Base-by-base conservation (phyloP, 225 moss, liverwort and hornwort species). In the Anthoceros angustus region DNA sequence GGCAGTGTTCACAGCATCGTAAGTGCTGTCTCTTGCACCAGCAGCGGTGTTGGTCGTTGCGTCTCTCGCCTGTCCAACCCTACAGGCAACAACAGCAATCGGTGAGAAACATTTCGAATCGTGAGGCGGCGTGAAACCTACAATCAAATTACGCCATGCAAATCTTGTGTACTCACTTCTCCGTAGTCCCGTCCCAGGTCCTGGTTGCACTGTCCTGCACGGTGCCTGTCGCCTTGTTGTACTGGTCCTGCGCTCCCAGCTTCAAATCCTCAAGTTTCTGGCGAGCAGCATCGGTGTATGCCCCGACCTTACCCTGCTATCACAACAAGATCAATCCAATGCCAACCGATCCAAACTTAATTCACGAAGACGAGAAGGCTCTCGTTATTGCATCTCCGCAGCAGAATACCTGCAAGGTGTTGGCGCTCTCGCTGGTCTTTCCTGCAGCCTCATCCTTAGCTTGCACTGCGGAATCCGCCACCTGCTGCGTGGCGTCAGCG, bases 391-490 rank as follows among this genome's bases (percentile, higher is more conserved):
- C 12, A 48, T 12, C 46, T 18, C 14, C 18, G 46, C 46, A 48
- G 46, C 46, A 2, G 2, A 5, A 48, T 15, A 55, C 55, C 55
- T 55, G 55, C 18, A 23, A 5, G 14, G 55, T 18, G 1, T 55
- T 8, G 7, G 55, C 55, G 14, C n/a, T 9, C 12, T 55, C 55
- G 5, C 23, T 18, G 7, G 55, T 15, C 55, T 55, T 55, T 23
- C 23, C 55, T 20, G 23, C 55, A 55, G 55, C 55, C 55, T 55
- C n/a, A 15, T 55, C 55, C 55, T 55, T 55, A 23, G 55, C 55
- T 55, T 55, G 16, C 55, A 20, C 55, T 0, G 55, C 18, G 55
- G 55, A 55, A 55, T 55, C 55, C 0, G 18, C 55, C 23, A 23
- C 23, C 55, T 20, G 55, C n/a, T 20, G 12, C 7, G 55, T 23